phyloP scores from a whole-genome alignment of 2,329 filamentous ascomycete species.

The Myotisia sp. region DNA sequence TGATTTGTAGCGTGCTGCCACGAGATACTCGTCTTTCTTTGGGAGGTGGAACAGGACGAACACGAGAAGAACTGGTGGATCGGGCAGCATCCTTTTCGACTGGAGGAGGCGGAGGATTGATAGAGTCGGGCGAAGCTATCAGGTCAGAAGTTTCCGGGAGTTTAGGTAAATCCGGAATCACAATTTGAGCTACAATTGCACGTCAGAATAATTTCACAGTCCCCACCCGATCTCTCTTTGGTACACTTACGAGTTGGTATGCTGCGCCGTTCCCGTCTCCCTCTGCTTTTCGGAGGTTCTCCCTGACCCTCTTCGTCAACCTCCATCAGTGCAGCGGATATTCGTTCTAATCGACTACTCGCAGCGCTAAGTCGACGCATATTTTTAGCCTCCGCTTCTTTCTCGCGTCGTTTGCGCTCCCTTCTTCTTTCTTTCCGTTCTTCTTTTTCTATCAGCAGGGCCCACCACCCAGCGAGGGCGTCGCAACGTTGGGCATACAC shows the following conservation, averaged over 20 bases:
- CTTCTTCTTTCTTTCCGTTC: constrained; percentile 67
- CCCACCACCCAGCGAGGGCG: constrained; percentile 89
- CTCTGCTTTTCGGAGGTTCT: constrained; percentile 51
- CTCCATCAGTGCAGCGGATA: constrained; percentile 62
- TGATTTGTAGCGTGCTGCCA: constrained; percentile 74
- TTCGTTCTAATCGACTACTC: constrained; percentile 69
- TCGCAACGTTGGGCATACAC: constrained; percentile 84
- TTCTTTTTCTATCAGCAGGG: constrained; percentile 84
- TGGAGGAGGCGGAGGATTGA: constrained; percentile 42
- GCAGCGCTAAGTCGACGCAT: constrained; percentile 74
- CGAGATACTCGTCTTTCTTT: constrained; percentile 70
- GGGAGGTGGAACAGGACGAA: constrained; percentile 66
- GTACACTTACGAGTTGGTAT: constrained; percentile 34
- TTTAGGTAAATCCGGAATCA: constrained; percentile 60
- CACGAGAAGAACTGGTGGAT: constrained; percentile 61
- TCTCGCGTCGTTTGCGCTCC: constrained; percentile 72
- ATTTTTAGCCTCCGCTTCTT: constrained; percentile 65
- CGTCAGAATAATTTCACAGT: constrained; percentile 47
- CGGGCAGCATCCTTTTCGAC: constrained; percentile 63
- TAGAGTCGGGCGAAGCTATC: constrained; percentile 24
- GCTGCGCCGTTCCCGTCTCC: constrained; percentile 63
- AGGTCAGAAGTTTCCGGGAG: constrained; percentile 53
- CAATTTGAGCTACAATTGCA: constrained; percentile 36
- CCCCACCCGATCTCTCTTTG: no score
- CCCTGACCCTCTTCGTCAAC: constrained; percentile 60